phyloP scores from a whole-genome alignment of 768 basidiomycete genomes.

The Epithele typhae region DNA sequence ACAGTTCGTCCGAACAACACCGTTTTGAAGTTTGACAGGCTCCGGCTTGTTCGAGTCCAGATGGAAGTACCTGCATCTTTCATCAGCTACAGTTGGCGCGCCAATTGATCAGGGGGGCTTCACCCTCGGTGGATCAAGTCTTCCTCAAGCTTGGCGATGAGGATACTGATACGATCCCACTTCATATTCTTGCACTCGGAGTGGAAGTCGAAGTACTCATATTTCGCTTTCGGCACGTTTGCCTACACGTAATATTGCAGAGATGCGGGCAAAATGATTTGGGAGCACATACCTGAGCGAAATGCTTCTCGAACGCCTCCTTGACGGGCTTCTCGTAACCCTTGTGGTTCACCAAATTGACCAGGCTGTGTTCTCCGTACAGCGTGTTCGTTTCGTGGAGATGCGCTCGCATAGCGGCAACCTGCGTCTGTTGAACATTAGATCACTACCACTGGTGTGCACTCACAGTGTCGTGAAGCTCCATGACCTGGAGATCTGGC shows the following conservation, averaged over 20 bases:
- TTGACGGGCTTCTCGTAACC: constrained; percentile 93
- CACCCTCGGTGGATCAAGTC: constrained; percentile 70
- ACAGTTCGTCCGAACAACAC: constrained; percentile 89
- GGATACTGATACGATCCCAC: constrained; percentile 85
- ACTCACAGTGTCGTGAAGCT: constrained; percentile 73
- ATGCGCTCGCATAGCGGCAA: constrained; percentile 67
- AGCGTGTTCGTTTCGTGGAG: constrained; percentile 62
- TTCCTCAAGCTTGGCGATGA: constrained; percentile 72
- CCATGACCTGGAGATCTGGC: constrained; percentile 96
- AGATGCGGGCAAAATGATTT: background rate
- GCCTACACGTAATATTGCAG: constrained; percentile 35
- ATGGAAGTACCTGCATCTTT: constrained; percentile 66
- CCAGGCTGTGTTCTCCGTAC: constrained; percentile 77
- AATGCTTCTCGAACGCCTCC: constrained; percentile 84
- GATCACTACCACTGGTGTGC: background rate
- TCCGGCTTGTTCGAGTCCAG: constrained; percentile 44
- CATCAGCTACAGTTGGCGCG: constrained; percentile 1
- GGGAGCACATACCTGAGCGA: constrained; percentile 46
- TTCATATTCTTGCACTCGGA: constrained; percentile 92
- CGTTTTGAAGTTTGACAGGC: constrained; percentile 60
- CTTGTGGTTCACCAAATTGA: constrained; percentile 92
- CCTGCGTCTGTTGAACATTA: constrained; percentile 37
- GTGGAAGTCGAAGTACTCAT: constrained; percentile 98
- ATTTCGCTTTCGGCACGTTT: constrained; percentile 65
- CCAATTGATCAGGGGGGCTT: constrained; percentile 16